Percentiles rank a stretch among this genome's conserved stretches.
These are phyloP conservation scores for Candida dajiaensis DNA, from an alignment of 805 yeast genomes.

Conservation along the genomic window DNA sequence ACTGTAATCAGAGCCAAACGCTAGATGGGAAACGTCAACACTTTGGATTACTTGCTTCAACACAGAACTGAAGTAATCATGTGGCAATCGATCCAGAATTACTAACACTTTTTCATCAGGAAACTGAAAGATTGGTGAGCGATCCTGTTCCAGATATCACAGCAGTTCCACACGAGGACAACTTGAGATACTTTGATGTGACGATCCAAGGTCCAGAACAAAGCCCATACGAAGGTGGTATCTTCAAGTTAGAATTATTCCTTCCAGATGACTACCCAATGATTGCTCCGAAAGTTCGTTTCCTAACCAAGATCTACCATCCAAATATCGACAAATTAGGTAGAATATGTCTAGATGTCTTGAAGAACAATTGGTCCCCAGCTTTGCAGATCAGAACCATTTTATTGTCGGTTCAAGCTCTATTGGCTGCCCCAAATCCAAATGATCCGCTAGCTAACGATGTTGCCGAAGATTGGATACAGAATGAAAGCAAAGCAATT, in stretches of 20 bases:
- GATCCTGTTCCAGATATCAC: slow-evolving; percentile 97
- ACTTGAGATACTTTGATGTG: slow-evolving; percentile 88
- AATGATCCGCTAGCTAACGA: slow-evolving; percentile 98
- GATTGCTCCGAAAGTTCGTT: slow-evolving; percentile 96
- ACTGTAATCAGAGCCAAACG: neutral
- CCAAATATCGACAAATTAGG: slow-evolving; percentile 96
- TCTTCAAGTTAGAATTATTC: slow-evolving; percentile 76
- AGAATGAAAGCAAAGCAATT: slow-evolving; percentile 74
- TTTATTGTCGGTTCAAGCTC: slow-evolving; percentile 84
- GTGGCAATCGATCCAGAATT: neutral
- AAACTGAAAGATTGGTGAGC: slow-evolving; percentile 83
- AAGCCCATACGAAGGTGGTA: slow-evolving; percentile 86
- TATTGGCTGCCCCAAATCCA: slow-evolving; percentile 94
- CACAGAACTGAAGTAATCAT: neutral
- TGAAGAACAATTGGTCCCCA: slow-evolving; percentile 96
- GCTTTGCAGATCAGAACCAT: slow-evolving; percentile 95
- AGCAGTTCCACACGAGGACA: slow-evolving; percentile 92
- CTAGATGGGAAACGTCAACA: neutral
- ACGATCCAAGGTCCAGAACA: slow-evolving; percentile 86
- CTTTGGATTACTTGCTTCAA: neutral
- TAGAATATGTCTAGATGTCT: slow-evolving; percentile 89
- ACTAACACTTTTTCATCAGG: slow-evolving; percentile 35
- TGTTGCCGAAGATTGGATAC: slow-evolving; percentile 96
- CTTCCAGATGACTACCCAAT: slow-evolving; percentile 97
- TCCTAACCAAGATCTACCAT: slow-evolving; percentile 89